Conservation (phyloP, 257 asterid genomes). For the Gentiana macrophylla region DNA sequence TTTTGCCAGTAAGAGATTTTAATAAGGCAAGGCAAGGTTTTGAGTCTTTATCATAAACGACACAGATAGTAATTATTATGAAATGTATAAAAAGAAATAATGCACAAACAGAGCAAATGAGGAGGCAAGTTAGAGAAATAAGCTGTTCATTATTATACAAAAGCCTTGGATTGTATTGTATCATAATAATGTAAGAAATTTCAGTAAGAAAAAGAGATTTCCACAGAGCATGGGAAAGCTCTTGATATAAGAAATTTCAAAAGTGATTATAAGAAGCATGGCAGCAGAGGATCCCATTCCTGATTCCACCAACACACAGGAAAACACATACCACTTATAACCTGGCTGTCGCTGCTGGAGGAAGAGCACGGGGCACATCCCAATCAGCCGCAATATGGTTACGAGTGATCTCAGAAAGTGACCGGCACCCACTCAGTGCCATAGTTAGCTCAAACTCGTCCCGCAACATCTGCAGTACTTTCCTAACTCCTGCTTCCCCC, state of each 20-base stretch:
- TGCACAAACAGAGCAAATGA: neutral
- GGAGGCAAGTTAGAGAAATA: constrained; percentile 12
- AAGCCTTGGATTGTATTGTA: constrained; percentile 12
- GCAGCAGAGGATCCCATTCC: too few relatives aligned
- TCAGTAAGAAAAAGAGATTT: constrained; percentile 4
- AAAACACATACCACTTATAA: constrained; percentile 23
- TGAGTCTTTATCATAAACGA: too few relatives aligned
- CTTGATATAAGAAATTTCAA: constrained; percentile 8
- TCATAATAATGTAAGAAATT: constrained; percentile 12
- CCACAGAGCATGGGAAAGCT: constrained; percentile 11
- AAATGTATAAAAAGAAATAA: too few relatives aligned
- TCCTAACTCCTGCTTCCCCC: constrained; percentile 81
- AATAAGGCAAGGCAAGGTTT: too few relatives aligned
- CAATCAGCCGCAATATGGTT: constrained; percentile 67
- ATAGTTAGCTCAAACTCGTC: constrained; percentile 88
- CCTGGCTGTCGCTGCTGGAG: constrained; percentile 28
- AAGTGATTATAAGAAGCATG: too few relatives aligned
- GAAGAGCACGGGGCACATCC: constrained; percentile 56
- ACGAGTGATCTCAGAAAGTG: constrained; percentile 72
- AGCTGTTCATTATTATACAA: constrained; percentile 19
- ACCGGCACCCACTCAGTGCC: constrained; percentile 88
- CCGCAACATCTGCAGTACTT: constrained; percentile 83
- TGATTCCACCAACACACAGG: too few relatives aligned
- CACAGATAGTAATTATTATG: too few relatives aligned
- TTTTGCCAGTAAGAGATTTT: too few relatives aligned